Conservation (phyloP, 495 filamentous ascomycete species). For the Aspergillus mulundensis region DNA sequence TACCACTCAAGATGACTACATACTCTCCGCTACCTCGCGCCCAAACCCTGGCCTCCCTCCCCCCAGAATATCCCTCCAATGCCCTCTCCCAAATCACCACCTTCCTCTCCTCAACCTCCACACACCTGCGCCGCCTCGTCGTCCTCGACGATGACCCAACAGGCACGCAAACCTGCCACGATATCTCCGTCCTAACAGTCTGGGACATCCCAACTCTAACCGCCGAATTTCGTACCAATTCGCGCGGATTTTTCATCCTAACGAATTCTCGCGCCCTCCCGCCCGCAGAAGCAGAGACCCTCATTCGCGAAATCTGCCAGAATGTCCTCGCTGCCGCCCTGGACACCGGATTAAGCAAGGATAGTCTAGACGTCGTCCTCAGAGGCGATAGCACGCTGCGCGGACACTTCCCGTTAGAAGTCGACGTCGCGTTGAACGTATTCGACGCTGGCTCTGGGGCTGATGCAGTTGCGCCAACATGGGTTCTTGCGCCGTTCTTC, state of each 20-base stretch:
- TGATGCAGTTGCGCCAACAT: slow-evolving; percentile 24
- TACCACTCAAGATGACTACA: slow-evolving; percentile 18
- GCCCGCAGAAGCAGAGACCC: slow-evolving; percentile 33
- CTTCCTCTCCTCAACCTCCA: slow-evolving; percentile 24
- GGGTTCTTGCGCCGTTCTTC: slow-evolving; percentile 49
- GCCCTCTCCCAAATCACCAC: slow-evolving; percentile 35
- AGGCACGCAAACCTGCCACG: slow-evolving; percentile 55
- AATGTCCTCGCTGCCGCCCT: slow-evolving; percentile 41
- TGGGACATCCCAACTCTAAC: slow-evolving; percentile 43
- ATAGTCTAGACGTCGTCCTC: slow-evolving; percentile 44
- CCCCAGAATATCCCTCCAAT: slow-evolving; percentile 29
- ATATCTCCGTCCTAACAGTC: slow-evolving; percentile 52
- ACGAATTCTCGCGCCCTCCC: slow-evolving; percentile 54
- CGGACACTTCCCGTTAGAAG: slow-evolving; percentile 51
- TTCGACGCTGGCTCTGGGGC: slow-evolving; percentile 34
- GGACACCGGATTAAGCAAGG: slow-evolving; percentile 24
- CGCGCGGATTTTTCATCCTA: slow-evolving; percentile 51
- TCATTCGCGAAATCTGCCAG: slow-evolving; percentile 44
- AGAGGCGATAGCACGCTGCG: slow-evolving; percentile 51
- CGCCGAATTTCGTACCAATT: slow-evolving; percentile 34
- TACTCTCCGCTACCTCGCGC: slow-evolving; percentile 28
- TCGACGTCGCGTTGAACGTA: slow-evolving; percentile 44
- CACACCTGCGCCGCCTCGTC: slow-evolving; percentile 40
- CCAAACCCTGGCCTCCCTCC: slow-evolving; percentile 29
- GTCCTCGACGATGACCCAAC: slow-evolving; percentile 55